Evolutionary conservation across 2,329 filamentous ascomycete genomes (phyloP).

Genomic region (Alternaria viburni): DNA sequence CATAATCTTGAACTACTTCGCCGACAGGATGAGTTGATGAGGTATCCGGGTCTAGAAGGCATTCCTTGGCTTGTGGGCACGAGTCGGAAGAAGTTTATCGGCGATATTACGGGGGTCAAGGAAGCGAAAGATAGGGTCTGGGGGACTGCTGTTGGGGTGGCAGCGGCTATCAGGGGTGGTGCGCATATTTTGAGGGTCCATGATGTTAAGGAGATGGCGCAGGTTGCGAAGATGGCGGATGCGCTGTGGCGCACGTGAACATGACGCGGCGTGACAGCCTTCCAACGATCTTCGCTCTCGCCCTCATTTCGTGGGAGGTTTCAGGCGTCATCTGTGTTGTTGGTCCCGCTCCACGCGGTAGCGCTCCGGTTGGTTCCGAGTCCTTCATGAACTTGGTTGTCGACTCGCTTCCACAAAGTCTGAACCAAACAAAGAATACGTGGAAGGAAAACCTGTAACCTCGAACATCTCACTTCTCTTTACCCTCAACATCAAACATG

Average conservation of each 20-base stretch:
- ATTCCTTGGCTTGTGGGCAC: constrained; percentile 89
- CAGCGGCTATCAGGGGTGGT: constrained; percentile 82
- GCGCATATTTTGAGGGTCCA: constrained; percentile 93
- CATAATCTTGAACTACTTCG: constrained; percentile 85
- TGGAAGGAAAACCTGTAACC: neutral
- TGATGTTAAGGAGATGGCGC: constrained; percentile 83
- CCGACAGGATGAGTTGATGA: constrained; percentile 64
- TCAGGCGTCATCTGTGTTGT: neutral
- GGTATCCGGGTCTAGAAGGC: constrained; percentile 61
- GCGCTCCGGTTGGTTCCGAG: neutral
- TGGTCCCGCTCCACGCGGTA: neutral
- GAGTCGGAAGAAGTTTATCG: constrained; percentile 90
- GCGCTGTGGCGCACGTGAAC: constrained; percentile 73
- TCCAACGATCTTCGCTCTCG: neutral
- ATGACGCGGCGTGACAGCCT: neutral
- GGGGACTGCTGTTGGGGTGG: constrained; percentile 89
- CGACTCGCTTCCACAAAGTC: neutral
- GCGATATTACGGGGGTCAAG: constrained; percentile 76
- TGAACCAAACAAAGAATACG: neutral
- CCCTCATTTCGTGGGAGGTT: neutral
- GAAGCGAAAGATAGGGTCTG: constrained; percentile 74
- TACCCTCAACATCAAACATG: neutral
- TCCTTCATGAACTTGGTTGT: neutral
- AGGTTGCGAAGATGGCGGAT: constrained; percentile 87
- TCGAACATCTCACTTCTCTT: neutral